Percentiles rank a stretch among this genome's conserved stretches.
Conservation (phyloP, 768 basidiomycete species). For the Suillus occidentalis region DNA sequence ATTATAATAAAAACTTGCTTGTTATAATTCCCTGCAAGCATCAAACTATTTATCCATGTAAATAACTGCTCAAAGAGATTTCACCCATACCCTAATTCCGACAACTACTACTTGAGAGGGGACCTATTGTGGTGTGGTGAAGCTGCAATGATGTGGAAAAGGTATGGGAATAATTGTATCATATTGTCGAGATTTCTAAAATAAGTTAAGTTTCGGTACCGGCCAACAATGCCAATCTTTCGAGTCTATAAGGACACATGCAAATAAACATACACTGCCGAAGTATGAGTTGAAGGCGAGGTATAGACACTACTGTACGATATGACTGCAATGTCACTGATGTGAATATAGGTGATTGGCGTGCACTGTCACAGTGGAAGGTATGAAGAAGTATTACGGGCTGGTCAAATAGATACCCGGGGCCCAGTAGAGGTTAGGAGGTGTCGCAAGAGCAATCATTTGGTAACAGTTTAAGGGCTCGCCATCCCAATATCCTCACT, state of each 20-base stretch:
- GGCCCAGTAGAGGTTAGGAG: constrained; percentile 1
- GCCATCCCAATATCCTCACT: constrained; percentile 34
- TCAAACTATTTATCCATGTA: too few relatives aligned
- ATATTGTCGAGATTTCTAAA: too few relatives aligned
- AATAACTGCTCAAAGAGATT: too few relatives aligned
- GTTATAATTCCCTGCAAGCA: too few relatives aligned
- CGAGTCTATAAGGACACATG: not conserved
- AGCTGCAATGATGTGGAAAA: too few relatives aligned
- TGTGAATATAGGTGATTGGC: constrained; percentile 11
- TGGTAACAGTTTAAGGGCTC: constrained; percentile 22
- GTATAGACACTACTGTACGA: constrained; percentile 33
- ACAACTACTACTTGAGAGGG: too few relatives aligned
- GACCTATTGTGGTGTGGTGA: too few relatives aligned
- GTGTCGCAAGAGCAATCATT: not conserved
- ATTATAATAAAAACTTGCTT: too few relatives aligned
- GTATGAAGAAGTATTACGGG: constrained; percentile 28
- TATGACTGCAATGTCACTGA: constrained; percentile 18
- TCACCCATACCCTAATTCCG: too few relatives aligned
- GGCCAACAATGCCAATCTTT: too few relatives aligned
- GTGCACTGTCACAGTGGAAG: constrained; percentile 16
- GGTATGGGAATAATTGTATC: too few relatives aligned
- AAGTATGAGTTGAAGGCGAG: constrained; percentile 13
- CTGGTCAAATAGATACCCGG: constrained; percentile 16
- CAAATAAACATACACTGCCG: constrained; percentile 1
- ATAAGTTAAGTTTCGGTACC: too few relatives aligned